Conservation (phyloP, 1,284 basidiomycete species). For the Rugosomyces carneus region DNA sequence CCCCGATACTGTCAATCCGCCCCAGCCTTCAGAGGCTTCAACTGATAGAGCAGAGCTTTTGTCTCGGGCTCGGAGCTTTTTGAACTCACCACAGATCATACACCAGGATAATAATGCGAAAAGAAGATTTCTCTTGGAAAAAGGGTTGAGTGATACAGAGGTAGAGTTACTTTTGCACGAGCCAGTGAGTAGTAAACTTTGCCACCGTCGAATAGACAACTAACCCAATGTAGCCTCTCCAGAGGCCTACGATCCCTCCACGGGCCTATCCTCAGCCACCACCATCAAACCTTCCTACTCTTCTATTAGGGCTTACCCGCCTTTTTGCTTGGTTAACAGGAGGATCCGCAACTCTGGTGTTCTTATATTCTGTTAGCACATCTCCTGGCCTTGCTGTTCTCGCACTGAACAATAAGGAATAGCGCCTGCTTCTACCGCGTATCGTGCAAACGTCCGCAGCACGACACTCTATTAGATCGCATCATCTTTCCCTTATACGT, state of each 20-base stretch:
- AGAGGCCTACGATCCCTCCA: constrained; percentile 55
- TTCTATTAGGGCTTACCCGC: constrained; percentile 55
- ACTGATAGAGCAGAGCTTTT: constrained; percentile 40
- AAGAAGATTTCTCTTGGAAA: constrained; percentile 61
- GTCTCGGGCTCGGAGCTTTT: constrained; percentile 54
- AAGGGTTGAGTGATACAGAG: constrained; percentile 59
- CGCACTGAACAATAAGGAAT: constrained; percentile 1
- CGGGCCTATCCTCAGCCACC: constrained; percentile 66
- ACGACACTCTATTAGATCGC: constrained; percentile 50
- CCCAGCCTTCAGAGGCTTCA: neutral
- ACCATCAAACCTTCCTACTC: constrained; percentile 61
- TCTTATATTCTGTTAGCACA: constrained; percentile 56
- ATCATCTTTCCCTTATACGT: constrained; percentile 50
- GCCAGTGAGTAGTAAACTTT: constrained; percentile 34
- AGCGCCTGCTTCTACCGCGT: constrained; percentile 66
- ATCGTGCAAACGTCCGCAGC: constrained; percentile 53
- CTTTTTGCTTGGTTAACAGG: constrained; percentile 63
- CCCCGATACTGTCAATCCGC: neutral
- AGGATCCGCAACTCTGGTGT: constrained; percentile 49
- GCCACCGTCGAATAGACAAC: constrained; percentile 2
- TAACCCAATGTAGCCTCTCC: constrained; percentile 34
- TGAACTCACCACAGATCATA: constrained; percentile 58
- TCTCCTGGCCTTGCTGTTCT: neutral
- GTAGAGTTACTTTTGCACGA: constrained; percentile 55
- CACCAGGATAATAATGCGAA: constrained; percentile 53